Evolutionary conservation across 192 early-diverging fungal species (phyloP).

Genomic region (Backusella morwellensis): DNA sequence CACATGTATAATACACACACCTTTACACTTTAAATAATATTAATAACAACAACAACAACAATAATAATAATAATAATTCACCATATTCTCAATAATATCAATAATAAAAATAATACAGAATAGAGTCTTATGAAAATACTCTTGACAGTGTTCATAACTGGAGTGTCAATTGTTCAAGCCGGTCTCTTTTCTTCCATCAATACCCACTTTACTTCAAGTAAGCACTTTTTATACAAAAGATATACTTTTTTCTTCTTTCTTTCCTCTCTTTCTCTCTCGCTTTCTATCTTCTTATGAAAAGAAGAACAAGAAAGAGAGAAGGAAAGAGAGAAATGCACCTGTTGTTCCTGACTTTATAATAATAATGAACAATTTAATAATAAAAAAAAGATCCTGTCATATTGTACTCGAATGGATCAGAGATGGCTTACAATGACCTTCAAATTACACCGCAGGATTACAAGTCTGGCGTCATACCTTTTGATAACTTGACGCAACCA

Average conservation of each 20-base stretch:
- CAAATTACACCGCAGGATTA: not conserved
- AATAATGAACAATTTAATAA: not conserved
- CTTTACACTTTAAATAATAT: not conserved
- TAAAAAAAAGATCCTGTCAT: slow-evolving; percentile 7
- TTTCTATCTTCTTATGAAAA: not conserved
- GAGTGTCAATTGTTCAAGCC: not conserved
- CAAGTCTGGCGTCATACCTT: slow-evolving; percentile 14
- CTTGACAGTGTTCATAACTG: not conserved
- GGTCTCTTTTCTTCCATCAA: slow-evolving; percentile 19
- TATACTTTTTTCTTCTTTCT: not conserved
- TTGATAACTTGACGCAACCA: slow-evolving; percentile 19
- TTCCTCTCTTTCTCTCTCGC: not conserved
- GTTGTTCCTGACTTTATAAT: not conserved
- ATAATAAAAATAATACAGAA: not conserved
- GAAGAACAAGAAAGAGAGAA: not conserved
- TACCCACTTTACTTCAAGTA: slow-evolving; percentile 19
- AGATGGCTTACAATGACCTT: not conserved
- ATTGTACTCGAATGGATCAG: slow-evolving; percentile 4
- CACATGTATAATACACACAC: not conserved
- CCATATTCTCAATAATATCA: not conserved
- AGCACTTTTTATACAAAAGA: not conserved
- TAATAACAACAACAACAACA: not conserved
- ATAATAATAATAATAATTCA: not conserved
- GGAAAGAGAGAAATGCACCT: not conserved
- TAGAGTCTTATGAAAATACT: slow-evolving; percentile 10